These are phyloP conservation scores for Phytophthora citrophthora DNA, from an alignment of 352 stramenopile species.

Conservation along the genomic window DNA sequence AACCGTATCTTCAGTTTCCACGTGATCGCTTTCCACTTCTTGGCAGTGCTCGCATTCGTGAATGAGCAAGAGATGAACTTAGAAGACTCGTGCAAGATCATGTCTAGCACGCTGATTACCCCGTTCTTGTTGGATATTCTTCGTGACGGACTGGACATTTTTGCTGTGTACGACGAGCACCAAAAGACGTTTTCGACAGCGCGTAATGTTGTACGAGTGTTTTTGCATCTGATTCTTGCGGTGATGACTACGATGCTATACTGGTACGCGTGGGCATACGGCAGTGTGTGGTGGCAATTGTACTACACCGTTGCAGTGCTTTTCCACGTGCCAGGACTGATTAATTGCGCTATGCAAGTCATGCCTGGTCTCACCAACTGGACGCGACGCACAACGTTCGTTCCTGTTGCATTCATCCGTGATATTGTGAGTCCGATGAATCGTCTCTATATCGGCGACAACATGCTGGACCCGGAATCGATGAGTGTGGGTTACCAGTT, in stretches of 20 bases:
- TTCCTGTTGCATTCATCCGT: slow-evolving; percentile 68
- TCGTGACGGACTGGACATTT: slow-evolving; percentile 94
- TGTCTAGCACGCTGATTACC: slow-evolving; percentile 94
- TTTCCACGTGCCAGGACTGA: slow-evolving; percentile 72
- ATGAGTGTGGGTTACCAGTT: slow-evolving; percentile 93
- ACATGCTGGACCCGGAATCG: slow-evolving; percentile 94
- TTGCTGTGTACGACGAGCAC: slow-evolving; percentile 68
- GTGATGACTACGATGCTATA: slow-evolving; percentile 78
- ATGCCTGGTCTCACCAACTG: slow-evolving; percentile 82
- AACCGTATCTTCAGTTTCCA: slow-evolving; percentile 98
- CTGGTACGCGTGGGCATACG: slow-evolving; percentile 80
- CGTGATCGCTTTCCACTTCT: slow-evolving; percentile 96
- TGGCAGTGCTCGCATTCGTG: slow-evolving; percentile 93
- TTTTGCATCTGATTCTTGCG: slow-evolving; percentile 68
- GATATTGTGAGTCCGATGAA: slow-evolving; percentile 95
- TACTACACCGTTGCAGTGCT: slow-evolving; percentile 65
- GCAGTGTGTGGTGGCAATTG: slow-evolving; percentile 60
- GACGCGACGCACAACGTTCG: slow-evolving; percentile 73
- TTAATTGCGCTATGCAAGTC: slow-evolving; percentile 83
- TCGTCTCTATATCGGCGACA: slow-evolving; percentile 96
- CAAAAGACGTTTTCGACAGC: slow-evolving; percentile 67
- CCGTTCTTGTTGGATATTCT: slow-evolving; percentile 89
- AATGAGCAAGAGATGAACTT: slow-evolving; percentile 92
- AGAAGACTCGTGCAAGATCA: slow-evolving; percentile 79
- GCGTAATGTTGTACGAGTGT: slow-evolving; percentile 88